Base-by-base conservation (phyloP, 2,329 filamentous ascomycete genomes). In the Pseudogymnoascus sp. region DNA sequence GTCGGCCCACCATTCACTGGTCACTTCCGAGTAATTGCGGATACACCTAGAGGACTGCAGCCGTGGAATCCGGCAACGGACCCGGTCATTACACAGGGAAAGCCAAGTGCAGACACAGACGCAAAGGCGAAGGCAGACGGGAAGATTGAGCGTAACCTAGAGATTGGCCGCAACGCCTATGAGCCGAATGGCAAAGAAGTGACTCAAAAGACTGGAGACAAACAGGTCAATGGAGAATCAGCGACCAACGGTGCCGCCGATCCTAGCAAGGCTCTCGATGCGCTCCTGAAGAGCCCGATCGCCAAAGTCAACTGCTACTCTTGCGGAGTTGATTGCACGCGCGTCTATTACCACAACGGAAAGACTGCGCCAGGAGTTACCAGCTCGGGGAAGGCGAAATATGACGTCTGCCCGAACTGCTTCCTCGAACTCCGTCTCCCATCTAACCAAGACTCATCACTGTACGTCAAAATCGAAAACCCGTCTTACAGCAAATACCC, bases 1-100 rank as follows among this genome's bases (percentile, higher is more conserved):
- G 93, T 97, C 69, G 93, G 93, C 0, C 93, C 95, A 2, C 95
- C 95, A 5, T 97, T 97, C 72, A 99, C 95, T 3, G 95, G 95
- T 40, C 95, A 99, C 75, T 99, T 99, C 83, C 89, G 91, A 75
- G 88, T 97, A 66, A 93, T 93, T 63, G 95, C 92, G 72, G 95
- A 99, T 74, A 99, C 95, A 0, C 95, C 95, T 62, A 88, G 95
- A 64, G 95, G 95, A 38, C 83, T 99, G 61, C 93, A 97, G 75
- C 90, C 93, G 23, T 96, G 93, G 85, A 95, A 99, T 73, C 95
- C 95, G 16, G 89, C 90, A 16, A 88, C 92, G 1, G 89, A 91
- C 69, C 86, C 91, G 5, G 77, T 86, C 42, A 79, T 87, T 4
- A 73, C 82, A n/a, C 79, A 86, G 67, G 85, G 85, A 62, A 86